Conservation (phyloP, 805 yeast species). For the Lipomyces mesembrius region DNA sequence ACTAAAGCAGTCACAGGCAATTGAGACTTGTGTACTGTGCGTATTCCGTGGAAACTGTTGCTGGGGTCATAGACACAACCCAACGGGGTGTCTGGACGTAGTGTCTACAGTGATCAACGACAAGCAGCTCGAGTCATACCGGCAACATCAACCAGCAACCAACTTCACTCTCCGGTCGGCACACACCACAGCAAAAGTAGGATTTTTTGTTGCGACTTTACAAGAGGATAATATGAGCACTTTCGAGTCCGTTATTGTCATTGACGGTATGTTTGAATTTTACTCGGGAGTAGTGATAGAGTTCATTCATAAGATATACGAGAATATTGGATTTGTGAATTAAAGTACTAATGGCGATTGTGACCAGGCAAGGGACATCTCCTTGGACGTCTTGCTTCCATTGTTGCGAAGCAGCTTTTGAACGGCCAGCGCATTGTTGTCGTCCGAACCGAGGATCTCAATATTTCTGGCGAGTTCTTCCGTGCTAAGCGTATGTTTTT, state of each 20-base stretch:
- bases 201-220: slow-evolving; percentile 4
- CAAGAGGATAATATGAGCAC: slow-evolving; percentile 25
- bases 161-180: slow-evolving; percentile 4
- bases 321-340: background rate
- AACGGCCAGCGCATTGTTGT: slow-evolving; percentile 97
- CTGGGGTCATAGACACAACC: background rate
- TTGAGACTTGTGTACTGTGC: background rate
- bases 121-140: background rate
- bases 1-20: background rate
- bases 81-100: background rate
- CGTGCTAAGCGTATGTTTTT: slow-evolving; percentile 75
- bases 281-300: background rate
- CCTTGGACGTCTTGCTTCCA: slow-evolving; percentile 99
- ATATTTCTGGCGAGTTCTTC: slow-evolving; percentile 99
- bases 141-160: slow-evolving; percentile 4
- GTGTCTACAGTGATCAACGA: background rate
- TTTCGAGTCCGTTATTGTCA: slow-evolving; percentile 37
- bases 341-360: background rate
- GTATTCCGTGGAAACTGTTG: background rate
- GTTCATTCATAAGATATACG: background rate
- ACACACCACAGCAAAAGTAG: background rate
- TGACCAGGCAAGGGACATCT: slow-evolving; percentile 84
- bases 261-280: slow-evolving; percentile 36
- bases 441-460: slow-evolving; percentile 94
- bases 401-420: slow-evolving; percentile 96